Conservation (phyloP, 2,329 filamentous ascomycete species). For the Talaromyces amestolkiae region DNA sequence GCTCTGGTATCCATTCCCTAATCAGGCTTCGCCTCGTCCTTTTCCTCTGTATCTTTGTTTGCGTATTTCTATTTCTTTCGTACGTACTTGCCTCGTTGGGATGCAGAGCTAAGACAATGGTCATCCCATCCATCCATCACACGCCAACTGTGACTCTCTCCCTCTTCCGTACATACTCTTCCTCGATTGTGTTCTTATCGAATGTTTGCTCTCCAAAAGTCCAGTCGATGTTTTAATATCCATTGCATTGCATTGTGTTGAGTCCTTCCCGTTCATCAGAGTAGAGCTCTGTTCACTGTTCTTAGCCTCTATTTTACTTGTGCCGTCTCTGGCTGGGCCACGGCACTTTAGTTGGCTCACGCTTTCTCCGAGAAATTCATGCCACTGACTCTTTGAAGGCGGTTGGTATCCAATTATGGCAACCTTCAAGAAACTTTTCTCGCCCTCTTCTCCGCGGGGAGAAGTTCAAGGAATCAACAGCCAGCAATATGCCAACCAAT, state of each 20-base stretch:
- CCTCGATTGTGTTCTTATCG: background rate
- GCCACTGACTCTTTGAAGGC: background rate
- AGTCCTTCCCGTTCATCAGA: background rate
- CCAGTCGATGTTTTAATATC: background rate
- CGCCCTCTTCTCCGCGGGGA: conserved; percentile 6
- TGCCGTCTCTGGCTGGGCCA: background rate
- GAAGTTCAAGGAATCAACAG: conserved; percentile 5
- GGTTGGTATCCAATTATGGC: conserved; percentile 29
- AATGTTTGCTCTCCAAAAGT: background rate
- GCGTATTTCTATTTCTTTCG: background rate
- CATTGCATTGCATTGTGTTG: background rate
- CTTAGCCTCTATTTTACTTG: background rate
- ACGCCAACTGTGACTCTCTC: conserved; percentile 1
- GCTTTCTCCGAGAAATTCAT: background rate
- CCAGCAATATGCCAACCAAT: conserved; percentile 11
- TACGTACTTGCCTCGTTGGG: background rate
- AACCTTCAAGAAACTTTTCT: conserved; percentile 35
- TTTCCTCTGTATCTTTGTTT: background rate
- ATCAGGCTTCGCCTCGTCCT: background rate
- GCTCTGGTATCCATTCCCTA: background rate
- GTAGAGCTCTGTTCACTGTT: background rate
- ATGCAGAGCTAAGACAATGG: background rate
- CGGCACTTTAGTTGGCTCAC: background rate
- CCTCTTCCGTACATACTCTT: background rate
- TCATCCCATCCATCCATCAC: background rate